Conservation (phyloP, 148 eudicot genomes). For the Silene uniflora region DNA sequence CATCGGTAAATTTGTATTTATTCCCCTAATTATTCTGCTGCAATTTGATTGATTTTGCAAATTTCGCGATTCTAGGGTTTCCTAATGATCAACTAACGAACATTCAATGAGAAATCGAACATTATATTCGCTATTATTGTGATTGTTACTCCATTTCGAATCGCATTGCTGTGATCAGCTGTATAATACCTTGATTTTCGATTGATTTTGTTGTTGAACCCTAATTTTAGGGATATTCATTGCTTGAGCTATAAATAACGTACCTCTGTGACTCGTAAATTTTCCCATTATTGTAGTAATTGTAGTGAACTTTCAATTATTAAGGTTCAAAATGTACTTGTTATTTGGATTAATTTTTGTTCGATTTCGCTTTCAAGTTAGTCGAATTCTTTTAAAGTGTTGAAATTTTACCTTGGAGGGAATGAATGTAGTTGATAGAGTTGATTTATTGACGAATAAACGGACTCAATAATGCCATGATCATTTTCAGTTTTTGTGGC, state of each 20-base stretch:
- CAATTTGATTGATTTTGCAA: slow-evolving; percentile 1
- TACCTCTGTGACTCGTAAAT: neutral
- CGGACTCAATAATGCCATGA: too few species aligned
- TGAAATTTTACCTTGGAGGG: too few species aligned
- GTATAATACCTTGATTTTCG: neutral
- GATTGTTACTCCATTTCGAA: neutral
- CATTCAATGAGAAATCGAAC: neutral
- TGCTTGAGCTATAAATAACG: neutral
- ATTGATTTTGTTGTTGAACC: neutral
- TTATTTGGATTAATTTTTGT: too few species aligned
- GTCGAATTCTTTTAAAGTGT: too few species aligned
- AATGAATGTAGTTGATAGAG: too few species aligned
- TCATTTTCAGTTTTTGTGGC: neutral
- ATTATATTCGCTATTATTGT: neutral
- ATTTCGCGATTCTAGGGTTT: neutral
- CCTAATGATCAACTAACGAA: neutral
- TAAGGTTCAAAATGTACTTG: neutral
- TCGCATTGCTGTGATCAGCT: neutral
- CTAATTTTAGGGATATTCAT: neutral
- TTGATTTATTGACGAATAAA: too few species aligned
- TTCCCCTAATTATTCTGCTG: neutral
- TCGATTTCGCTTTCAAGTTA: too few species aligned
- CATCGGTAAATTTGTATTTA: neutral
- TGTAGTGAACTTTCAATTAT: neutral
- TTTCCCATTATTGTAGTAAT: neutral